phyloP scores from a whole-genome alignment of 2,329 filamentous ascomycete genomes.

The Monosporascus cannonballus region DNA sequence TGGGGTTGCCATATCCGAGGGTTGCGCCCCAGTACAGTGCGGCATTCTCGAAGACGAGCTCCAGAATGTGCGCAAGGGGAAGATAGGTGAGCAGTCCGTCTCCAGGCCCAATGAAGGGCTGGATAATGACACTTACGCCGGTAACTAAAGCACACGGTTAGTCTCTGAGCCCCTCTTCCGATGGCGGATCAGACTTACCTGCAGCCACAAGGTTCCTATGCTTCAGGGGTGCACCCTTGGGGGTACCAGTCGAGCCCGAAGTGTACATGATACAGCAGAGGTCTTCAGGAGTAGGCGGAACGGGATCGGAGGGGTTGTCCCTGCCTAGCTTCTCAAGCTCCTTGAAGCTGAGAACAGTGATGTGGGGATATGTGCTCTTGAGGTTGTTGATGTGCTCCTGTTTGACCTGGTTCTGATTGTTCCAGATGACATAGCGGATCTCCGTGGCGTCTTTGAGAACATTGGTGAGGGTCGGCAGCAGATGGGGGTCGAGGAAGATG shows the following conservation, averaged over 20 bases:
- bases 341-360: slow-evolving; percentile 44
- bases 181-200: slow-evolving; percentile 40
- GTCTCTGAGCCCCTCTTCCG: slow-evolving; percentile 2
- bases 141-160: slow-evolving; percentile 46
- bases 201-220: slow-evolving; percentile 71
- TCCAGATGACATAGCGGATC: slow-evolving; percentile 48
- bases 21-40: slow-evolving; percentile 79
- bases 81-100: slow-evolving; percentile 79
- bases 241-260: slow-evolving; percentile 74
- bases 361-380: slow-evolving; percentile 40
- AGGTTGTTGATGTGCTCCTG: slow-evolving; percentile 44
- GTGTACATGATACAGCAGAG: slow-evolving; percentile 71
- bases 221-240: slow-evolving; percentile 74
- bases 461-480: slow-evolving; percentile 52
- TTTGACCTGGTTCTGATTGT: slow-evolving; percentile 46
- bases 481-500: slow-evolving; percentile 70
- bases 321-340: slow-evolving; percentile 46
- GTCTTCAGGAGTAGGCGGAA: slow-evolving; percentile 65
- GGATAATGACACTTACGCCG: slow-evolving; percentile 71
- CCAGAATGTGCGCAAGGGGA: slow-evolving; percentile 81
- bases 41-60: slow-evolving; percentile 85
- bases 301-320: slow-evolving; percentile 61
- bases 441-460: slow-evolving; percentile 46
- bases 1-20: slow-evolving; percentile 85
- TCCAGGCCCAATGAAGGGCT: slow-evolving; percentile 69